Conservation (phyloP, 2,329 filamentous ascomycete species). For the Cladosporium sp. region DNA sequence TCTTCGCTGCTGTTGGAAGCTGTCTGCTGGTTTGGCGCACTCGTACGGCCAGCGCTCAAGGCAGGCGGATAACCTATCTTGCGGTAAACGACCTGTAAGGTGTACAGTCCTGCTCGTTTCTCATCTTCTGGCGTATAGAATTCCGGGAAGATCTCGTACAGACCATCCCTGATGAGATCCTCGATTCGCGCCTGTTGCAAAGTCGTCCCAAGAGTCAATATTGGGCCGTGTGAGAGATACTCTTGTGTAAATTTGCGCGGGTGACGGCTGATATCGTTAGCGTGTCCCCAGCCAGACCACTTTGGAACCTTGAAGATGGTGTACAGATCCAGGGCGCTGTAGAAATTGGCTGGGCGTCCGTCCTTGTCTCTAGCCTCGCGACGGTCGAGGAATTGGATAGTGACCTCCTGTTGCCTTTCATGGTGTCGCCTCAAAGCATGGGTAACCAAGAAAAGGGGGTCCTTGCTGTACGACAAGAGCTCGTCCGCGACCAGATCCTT, state of each 20-base stretch:
- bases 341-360: conserved; percentile 2
- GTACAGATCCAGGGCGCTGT: conserved; percentile 11
- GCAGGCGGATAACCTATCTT: conserved; percentile 1
- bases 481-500: conserved; percentile 9
- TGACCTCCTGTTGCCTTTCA: background rate
- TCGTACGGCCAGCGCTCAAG: background rate
- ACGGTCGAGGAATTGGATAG: conserved; percentile 14
- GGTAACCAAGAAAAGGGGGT: conserved; percentile 10
- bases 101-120: conserved; percentile 7
- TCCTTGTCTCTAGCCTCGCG: background rate
- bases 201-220: background rate
- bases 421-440: conserved; percentile 11
- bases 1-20: background rate
- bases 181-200: conserved; percentile 8
- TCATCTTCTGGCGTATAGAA: background rate
- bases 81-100: conserved; percentile 10
- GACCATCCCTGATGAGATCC: conserved; percentile 12
- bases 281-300: background rate
- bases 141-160: conserved; percentile 12
- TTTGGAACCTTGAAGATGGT: background rate
- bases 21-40: background rate
- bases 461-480: conserved; percentile 12
- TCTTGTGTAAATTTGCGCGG: conserved; percentile 17
- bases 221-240: conserved; percentile 5
- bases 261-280: background rate